Evolutionary conservation across 306 rosid genomes (phyloP).

Genomic region (Dalbergia oliveri): DNA sequence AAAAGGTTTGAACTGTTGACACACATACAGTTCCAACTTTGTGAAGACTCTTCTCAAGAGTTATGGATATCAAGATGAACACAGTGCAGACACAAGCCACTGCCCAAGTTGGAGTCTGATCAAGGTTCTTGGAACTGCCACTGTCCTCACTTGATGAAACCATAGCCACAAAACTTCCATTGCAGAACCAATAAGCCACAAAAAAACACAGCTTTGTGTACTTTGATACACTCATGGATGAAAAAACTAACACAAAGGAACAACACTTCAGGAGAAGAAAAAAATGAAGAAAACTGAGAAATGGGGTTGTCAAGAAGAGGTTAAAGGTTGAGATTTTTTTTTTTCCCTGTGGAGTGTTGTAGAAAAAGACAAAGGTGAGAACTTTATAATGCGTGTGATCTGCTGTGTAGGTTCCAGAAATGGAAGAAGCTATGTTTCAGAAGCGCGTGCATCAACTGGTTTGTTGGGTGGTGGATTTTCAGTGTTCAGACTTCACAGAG

Average conservation of each 20-base stretch:
- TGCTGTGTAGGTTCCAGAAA: slow-evolving; percentile 4
- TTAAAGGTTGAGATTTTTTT: not conserved
- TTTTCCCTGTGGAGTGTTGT: not conserved
- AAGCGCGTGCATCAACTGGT: slow-evolving; percentile 43
- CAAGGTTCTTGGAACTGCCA: slow-evolving; percentile 59
- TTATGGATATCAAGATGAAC: slow-evolving; percentile 74
- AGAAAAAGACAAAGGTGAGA: slow-evolving; percentile 10
- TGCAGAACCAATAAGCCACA: slow-evolving; percentile 38
- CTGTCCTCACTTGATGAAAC: slow-evolving; percentile 63
- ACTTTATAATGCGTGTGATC: not conserved
- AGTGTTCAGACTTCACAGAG: not conserved
- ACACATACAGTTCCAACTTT: slow-evolving; percentile 71
- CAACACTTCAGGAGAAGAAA: not conserved
- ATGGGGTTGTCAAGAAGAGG: slow-evolving; percentile 6
- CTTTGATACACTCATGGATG: slow-evolving; percentile 35
- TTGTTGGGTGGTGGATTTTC: not conserved
- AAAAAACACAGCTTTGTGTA: slow-evolving; percentile 30
- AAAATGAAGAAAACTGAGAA: not conserved
- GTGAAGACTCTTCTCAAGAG: slow-evolving; percentile 78
- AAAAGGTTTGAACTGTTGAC: slow-evolving; percentile 29
- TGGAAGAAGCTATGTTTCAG: not conserved
- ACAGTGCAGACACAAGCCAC: slow-evolving; percentile 84
- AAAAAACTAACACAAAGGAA: not conserved
- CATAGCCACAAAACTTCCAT: slow-evolving; percentile 47
- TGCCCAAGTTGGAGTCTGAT: slow-evolving; percentile 95